phyloP scores from a whole-genome alignment of 176 grass and related monocot genomes.

The Eleusine indica region DNA sequence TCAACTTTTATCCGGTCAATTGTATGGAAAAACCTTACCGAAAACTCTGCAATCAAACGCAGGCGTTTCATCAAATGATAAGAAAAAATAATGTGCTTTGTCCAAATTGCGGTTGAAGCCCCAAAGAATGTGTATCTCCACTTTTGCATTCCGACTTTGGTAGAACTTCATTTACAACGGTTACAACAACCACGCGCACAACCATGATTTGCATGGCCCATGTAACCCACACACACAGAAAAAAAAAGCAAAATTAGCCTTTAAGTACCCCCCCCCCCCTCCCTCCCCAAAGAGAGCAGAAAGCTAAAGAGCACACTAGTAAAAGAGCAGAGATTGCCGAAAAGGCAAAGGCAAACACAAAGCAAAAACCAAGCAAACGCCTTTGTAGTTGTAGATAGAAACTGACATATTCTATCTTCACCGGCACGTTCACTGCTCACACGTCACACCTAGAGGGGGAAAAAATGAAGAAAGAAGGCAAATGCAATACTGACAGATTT shows the following conservation, averaged over 20 bases:
- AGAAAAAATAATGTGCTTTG: background rate
- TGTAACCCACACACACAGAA: background rate
- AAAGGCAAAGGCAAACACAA: conserved; percentile 44
- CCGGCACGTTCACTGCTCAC: conserved; percentile 35
- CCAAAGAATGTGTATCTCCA: background rate
- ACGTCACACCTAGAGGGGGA: conserved; percentile 3
- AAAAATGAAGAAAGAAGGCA: background rate
- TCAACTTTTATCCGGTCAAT: background rate
- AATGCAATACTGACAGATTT: conserved; percentile 16
- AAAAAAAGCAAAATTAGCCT: background rate
- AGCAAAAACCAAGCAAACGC: conserved; percentile 34
- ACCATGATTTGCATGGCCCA: background rate
- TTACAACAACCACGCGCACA: conserved; percentile 6
- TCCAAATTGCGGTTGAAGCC: background rate
- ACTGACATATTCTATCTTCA: conserved; percentile 36
- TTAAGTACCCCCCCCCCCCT: background rate
- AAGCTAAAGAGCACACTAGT: conserved; percentile 24
- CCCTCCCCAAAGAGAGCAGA: conserved; percentile 15
- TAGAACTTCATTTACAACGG: background rate
- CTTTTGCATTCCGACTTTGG: background rate
- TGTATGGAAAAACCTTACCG: background rate
- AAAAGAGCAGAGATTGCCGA: conserved; percentile 26
- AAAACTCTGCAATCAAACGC: background rate
- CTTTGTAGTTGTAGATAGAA: conserved; percentile 38
- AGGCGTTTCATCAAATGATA: background rate